phyloP scores from a whole-genome alignment of 2,329 filamentous ascomycete species.

The Aspergillus unguis region DNA sequence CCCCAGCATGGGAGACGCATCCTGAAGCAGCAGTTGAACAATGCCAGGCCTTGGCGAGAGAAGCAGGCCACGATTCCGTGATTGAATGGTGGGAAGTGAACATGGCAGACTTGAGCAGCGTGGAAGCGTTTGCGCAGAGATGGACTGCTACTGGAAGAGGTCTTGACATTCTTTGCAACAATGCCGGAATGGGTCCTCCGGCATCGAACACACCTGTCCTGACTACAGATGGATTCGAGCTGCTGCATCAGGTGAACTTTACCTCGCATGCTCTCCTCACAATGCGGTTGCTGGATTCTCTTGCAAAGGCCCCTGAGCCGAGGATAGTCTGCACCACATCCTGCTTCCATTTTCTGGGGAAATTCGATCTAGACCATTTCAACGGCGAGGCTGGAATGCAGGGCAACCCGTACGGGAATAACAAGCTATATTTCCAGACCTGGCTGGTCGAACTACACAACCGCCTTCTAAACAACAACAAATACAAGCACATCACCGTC shows the following conservation, averaged over 20 bases:
- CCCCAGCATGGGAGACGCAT: neutral
- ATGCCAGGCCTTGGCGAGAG: neutral
- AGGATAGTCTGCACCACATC: slow-evolving; percentile 10
- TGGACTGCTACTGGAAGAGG: neutral
- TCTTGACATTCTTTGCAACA: slow-evolving; percentile 10
- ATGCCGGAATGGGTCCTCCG: slow-evolving; percentile 1
- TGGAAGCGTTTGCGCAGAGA: slow-evolving; percentile 1
- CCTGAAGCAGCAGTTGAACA: neutral
- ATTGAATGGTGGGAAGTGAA: slow-evolving; percentile 8
- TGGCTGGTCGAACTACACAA: slow-evolving; percentile 3
- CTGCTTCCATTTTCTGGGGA: neutral
- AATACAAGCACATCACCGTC: slow-evolving; percentile 6
- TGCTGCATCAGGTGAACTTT: slow-evolving; percentile 11
- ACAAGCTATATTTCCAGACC: slow-evolving; percentile 8
- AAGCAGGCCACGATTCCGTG: neutral
- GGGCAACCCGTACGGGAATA: slow-evolving; percentile 3
- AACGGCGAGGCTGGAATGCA: neutral
- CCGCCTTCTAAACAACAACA: neutral
- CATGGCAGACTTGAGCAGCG: neutral
- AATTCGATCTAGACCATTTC: slow-evolving; percentile 1
- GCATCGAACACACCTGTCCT: neutral
- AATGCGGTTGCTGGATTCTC: neutral
- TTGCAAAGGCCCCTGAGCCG: neutral
- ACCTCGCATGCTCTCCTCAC: slow-evolving; percentile 5
- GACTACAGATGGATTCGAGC: slow-evolving; percentile 3